Evolutionary conservation across 23 red algal species (phyloP), one percentile per base, ranked within the genome.

Genomic region (Gracilaria vermiculophylla): DNA sequence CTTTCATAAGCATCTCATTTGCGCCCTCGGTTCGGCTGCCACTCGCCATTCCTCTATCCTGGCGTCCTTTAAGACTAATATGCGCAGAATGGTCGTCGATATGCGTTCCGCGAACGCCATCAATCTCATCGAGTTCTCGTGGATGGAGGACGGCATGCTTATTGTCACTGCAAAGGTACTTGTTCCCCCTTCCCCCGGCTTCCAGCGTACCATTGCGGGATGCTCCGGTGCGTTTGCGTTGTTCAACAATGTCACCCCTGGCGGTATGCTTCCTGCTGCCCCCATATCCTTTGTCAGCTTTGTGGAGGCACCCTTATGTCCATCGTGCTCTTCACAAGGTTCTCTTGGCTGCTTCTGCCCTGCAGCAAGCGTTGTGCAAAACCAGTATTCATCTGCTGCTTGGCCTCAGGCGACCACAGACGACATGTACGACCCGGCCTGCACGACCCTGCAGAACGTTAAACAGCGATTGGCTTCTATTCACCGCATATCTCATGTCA

Each of bases 1-100:
- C 43, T 78, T 72, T 28, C 84, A 88, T 53, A 88, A 88, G 56
- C 84, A 88, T 65, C 84, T 88, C 49, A 78, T 88, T 52, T 88
- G 84, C 39, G 84, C 84, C 16, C 42, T 88, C 25, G 84, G 84
- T 15, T 69, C 67, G 12, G 84, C 69, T 45, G 84, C 84, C 7
- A 12, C 66, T 28, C 84, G 84, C 34, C 17, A 88, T 34, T 53
- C 67, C 53, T 48, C 53, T 34, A 39, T 42, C 3, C 25, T 88
- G 33, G 44, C 69, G 5, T 88, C 84, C 0, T 88, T 77, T 56
- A 67, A 66, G 43, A 88, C 84, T 17, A 14, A 40, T 11, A 45
- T 44, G 24, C 84, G 84, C 23, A 67, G 84, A 34, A 88, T 88
- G 84, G 69, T 78, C 56, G 70, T 88, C 52, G 84, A 88, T 34